Evolutionary conservation across 2,329 filamentous ascomycete species (phyloP).

Genomic region (Colletotrichum gloeosporioides): DNA sequence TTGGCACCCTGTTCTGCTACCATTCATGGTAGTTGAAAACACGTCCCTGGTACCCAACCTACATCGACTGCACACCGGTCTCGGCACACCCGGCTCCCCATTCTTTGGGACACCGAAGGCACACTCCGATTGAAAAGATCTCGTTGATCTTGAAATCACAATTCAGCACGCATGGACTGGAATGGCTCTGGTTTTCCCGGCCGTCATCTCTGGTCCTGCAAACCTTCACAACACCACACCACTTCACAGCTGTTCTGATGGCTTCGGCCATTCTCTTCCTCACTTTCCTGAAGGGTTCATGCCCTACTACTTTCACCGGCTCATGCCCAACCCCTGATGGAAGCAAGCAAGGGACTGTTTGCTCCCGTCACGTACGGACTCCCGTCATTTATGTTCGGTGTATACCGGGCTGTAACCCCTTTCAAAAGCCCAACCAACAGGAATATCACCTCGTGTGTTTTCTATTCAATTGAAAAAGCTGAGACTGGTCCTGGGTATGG

Average conservation of each 20-base stretch:
- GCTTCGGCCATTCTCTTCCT: neutral
- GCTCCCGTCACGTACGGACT: neutral
- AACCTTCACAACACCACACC: neutral
- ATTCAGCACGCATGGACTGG: neutral
- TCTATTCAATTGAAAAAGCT: neutral
- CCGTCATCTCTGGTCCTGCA: accelerated
- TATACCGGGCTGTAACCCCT: neutral
- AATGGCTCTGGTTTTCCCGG: accelerated
- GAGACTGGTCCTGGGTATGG: neutral
- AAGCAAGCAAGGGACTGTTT: neutral
- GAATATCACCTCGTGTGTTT: neutral
- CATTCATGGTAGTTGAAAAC: neutral
- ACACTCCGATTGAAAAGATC: neutral
- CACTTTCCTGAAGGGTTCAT: neutral
- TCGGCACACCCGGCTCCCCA: neutral
- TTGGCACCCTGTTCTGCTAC: neutral
- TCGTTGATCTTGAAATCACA: neutral
- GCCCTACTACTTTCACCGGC: neutral
- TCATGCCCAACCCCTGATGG: neutral
- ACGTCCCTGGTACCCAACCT: neutral
- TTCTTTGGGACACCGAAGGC: neutral
- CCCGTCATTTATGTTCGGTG: neutral
- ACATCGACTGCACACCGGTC: neutral
- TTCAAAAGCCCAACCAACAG: neutral
- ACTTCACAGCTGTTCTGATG: neutral